Conservation (phyloP, 1,284 basidiomycete genomes). For the Tranzscheliella williamsii region DNA sequence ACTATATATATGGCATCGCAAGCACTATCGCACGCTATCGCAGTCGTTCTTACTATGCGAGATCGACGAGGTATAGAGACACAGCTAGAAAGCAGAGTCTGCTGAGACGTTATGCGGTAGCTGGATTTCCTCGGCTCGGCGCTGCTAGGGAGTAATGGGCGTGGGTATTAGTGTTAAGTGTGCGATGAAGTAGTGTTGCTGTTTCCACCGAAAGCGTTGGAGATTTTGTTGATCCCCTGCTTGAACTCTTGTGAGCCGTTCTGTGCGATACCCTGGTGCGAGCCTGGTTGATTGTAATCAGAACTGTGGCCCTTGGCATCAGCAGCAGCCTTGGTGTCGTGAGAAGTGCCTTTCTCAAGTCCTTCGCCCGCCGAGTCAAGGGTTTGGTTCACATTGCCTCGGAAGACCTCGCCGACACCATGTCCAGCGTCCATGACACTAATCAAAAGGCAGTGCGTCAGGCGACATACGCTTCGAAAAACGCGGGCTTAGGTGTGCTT, state of each 20-base stretch:
- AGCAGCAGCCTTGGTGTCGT: background rate
- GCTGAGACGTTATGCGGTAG: no score
- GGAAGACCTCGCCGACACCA: conserved; percentile 45
- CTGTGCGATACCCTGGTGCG: conserved; percentile 11
- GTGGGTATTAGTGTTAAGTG: no score
- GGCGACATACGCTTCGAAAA: no score
- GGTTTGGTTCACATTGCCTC: conserved; percentile 43
- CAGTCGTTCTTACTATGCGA: no score
- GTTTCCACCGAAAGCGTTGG: background rate
- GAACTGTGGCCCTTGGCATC: conserved; percentile 8
- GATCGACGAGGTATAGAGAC: no score
- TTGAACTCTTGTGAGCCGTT: conserved; percentile 25
- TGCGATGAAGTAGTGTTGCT: no score
- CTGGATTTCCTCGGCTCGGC: no score
- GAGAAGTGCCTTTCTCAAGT: conserved; percentile 3
- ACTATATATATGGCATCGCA: no score
- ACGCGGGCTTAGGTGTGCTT: conserved; percentile 5
- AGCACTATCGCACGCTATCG: no score
- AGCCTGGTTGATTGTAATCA: conserved; percentile 10
- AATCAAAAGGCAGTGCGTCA: no score
- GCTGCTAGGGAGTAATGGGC: no score
- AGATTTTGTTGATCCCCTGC: conserved; percentile 9
- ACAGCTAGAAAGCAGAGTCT: no score
- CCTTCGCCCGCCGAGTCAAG: conserved; percentile 44
- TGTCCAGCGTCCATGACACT: conserved; percentile 35